Conservation (phyloP, 2,329 filamentous ascomycete species). For the Daldinia sp. region DNA sequence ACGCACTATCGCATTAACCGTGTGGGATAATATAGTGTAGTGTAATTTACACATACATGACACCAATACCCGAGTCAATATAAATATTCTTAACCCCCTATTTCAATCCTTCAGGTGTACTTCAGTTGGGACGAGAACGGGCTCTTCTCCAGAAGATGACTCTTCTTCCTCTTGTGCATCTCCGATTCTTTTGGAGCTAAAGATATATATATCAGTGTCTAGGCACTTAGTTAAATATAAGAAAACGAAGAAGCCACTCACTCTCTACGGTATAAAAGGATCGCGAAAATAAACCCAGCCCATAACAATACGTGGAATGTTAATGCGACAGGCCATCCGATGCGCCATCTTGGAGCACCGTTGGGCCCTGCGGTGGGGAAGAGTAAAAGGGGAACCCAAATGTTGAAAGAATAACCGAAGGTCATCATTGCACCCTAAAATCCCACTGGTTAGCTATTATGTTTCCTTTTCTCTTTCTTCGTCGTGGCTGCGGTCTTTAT, state of each 20-base stretch:
- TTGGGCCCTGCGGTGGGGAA: slow-evolving; percentile 53
- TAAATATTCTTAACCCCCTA: too few species aligned
- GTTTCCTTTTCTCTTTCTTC: neutral
- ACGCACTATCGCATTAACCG: too few species aligned
- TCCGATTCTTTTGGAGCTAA: neutral
- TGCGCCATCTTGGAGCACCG: slow-evolving; percentile 56
- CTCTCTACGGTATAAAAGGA: slow-evolving; percentile 48
- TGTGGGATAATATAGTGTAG: too few species aligned
- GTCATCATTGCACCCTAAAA: slow-evolving; percentile 55
- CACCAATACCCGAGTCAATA: neutral
- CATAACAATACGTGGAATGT: slow-evolving; percentile 56
- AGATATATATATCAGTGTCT: slow-evolving; percentile 4
- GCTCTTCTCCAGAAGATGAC: slow-evolving; percentile 28
- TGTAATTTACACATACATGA: neutral
- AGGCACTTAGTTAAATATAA: neutral
- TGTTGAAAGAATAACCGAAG: slow-evolving; percentile 55
- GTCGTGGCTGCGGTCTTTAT: neutral
- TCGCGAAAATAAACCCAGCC: slow-evolving; percentile 51
- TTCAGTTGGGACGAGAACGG: slow-evolving; percentile 21
- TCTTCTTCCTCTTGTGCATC: slow-evolving; percentile 4
- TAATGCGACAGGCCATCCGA: slow-evolving; percentile 58
- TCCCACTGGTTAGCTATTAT: neutral
- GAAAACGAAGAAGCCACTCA: slow-evolving; percentile 29
- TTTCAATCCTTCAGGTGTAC: slow-evolving; percentile 23
- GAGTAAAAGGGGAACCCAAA: slow-evolving; percentile 54